phyloP scores from a whole-genome alignment of 202 grass and related monocot genomes.

The Musa balbisiana region DNA sequence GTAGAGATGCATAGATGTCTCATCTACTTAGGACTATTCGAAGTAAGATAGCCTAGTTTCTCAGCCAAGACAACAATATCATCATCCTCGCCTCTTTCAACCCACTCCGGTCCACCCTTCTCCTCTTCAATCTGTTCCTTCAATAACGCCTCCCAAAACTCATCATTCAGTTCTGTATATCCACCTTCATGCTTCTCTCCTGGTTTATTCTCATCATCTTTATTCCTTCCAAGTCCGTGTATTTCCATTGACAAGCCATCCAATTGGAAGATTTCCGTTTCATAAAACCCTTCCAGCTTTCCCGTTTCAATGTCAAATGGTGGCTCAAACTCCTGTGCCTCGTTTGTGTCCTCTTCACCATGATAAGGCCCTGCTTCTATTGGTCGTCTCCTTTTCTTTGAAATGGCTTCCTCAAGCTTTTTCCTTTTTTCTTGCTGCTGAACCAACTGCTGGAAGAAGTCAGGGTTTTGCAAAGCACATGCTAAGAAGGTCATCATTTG shows the following conservation, averaged over 20 bases:
- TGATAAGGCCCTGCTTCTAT: conserved; percentile 47
- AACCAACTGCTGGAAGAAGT: conserved; percentile 50
- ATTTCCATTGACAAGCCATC: conserved; percentile 43
- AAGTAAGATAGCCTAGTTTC: conserved; percentile 61
- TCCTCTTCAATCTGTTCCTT: conserved; percentile 38
- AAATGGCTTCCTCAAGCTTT: conserved; percentile 49
- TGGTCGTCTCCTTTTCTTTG: conserved; percentile 71
- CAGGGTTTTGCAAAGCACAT: conserved; percentile 55
- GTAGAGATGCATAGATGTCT: neutral
- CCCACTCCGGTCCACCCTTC: conserved; percentile 27
- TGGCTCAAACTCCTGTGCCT: conserved; percentile 30
- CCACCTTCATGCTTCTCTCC: conserved; percentile 18
- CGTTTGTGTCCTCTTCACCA: conserved; percentile 26
- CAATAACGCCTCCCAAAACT: conserved; percentile 74
- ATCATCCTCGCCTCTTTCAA: conserved; percentile 25
- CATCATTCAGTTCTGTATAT: conserved; percentile 35
- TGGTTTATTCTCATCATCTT: conserved; percentile 1
- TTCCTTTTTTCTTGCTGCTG: conserved; percentile 37
- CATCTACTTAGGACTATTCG: conserved; percentile 42
- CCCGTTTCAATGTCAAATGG: conserved; percentile 30
- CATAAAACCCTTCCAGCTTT: conserved; percentile 24
- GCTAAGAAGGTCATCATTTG: conserved; percentile 75
- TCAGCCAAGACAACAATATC: conserved; percentile 36
- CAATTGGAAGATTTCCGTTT: conserved; percentile 35
- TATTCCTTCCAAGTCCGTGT: conserved; percentile 31